A percentile compares a stretch with the other conserved stretches of the same genome.
These are phyloP conservation scores for Exophiala mesophila DNA, from an alignment of 2,329 filamentous ascomycete species.

Conservation along the genomic window DNA sequence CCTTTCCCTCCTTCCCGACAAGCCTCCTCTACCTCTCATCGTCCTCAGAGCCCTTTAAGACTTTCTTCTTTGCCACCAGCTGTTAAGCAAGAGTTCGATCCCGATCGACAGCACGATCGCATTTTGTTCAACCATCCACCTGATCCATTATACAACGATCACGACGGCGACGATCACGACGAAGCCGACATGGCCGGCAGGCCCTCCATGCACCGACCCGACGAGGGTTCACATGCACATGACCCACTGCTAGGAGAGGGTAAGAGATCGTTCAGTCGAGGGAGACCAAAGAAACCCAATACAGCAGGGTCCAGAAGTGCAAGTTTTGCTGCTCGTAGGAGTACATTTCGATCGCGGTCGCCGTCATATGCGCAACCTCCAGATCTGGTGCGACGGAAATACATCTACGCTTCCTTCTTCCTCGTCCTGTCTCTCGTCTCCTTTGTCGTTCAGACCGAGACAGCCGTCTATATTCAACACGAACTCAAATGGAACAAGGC, in stretches of 20 bases:
- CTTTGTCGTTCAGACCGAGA: conserved; percentile 93
- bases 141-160: conserved; percentile 32
- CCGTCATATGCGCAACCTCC: conserved; percentile 60
- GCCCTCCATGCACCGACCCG: conserved; percentile 45
- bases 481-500: conserved; percentile 92
- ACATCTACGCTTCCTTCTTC: conserved; percentile 81
- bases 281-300: conserved; percentile 34
- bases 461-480: conserved; percentile 90
- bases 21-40: conserved; percentile 9
- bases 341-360: conserved; percentile 71
- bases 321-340: conserved; percentile 49
- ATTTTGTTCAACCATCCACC: conserved; percentile 12
- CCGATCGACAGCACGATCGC: conserved; percentile 11
- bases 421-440: conserved; percentile 75
- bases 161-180: conserved; percentile 35
- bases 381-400: conserved; percentile 69
- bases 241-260: conserved; percentile 52
- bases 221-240: conserved; percentile 44
- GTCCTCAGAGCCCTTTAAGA: conserved; percentile 20
- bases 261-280: conserved; percentile 28
- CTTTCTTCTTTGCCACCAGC: conserved; percentile 23
- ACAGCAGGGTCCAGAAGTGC: conserved; percentile 31
- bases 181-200: conserved; percentile 44
- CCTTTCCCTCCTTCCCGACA: conserved; percentile 13
- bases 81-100: conserved; percentile 26